phyloP scores from a whole-genome alignment of 768 basidiomycete species.

The Leccinum subgranulosum region DNA sequence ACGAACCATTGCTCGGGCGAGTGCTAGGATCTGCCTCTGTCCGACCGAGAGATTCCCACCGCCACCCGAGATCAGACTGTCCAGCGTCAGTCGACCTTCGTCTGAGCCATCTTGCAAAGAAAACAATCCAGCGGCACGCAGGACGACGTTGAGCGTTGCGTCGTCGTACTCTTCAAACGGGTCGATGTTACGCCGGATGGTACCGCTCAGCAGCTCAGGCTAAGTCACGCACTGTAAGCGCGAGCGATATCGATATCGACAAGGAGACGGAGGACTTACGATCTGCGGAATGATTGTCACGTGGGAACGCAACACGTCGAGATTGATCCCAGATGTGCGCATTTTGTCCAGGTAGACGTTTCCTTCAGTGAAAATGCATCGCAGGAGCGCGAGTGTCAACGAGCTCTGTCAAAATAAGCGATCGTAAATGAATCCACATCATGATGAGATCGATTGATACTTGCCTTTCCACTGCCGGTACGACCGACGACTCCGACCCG shows the following conservation, averaged over 20 bases:
- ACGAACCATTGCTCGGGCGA: slow-evolving; percentile 59
- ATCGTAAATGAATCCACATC: neutral
- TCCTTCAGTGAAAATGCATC: slow-evolving; percentile 1
- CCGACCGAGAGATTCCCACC: slow-evolving; percentile 54
- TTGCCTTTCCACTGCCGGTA: slow-evolving; percentile 1
- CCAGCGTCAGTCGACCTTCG: slow-evolving; percentile 39
- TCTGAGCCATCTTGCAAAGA: slow-evolving; percentile 37
- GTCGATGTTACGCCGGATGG: slow-evolving; percentile 57
- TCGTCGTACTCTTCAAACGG: slow-evolving; percentile 58
- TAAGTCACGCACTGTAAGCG: neutral
- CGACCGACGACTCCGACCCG: slow-evolving; percentile 2
- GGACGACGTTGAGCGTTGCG: slow-evolving; percentile 44
- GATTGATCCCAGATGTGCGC: neutral
- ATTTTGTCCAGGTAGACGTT: neutral
- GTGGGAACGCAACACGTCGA: neutral
- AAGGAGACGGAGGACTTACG: neutral
- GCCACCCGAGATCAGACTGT: slow-evolving; percentile 42
- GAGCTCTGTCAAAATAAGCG: neutral
- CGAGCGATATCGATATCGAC: neutral
- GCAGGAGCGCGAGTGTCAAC: slow-evolving; percentile 2
- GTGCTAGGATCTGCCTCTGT: slow-evolving; percentile 56
- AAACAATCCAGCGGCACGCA: slow-evolving; percentile 47
- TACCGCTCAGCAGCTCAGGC: slow-evolving; percentile 40
- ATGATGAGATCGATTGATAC: neutral
- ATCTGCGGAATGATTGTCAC: slow-evolving; percentile 2